These are phyloP conservation scores for Dioszegia crocea DNA, from an alignment of 768 basidiomycete species.

Conservation along the genomic window DNA sequence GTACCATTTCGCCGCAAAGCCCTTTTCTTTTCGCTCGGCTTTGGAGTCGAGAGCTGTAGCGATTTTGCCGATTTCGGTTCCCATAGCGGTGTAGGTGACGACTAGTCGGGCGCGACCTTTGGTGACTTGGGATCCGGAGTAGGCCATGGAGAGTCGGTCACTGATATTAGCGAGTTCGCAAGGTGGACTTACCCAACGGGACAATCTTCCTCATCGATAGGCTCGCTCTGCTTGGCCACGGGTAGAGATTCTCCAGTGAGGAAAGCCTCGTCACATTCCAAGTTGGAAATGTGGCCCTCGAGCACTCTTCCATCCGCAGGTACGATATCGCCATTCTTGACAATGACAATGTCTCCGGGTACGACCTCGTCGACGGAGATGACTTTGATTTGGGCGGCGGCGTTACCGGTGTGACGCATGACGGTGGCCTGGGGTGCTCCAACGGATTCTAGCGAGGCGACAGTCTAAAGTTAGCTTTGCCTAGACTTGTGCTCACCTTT, in stretches of 20 bases:
- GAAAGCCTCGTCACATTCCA: constrained; percentile 57
- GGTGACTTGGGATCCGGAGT: constrained; percentile 52
- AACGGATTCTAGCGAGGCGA: constrained; percentile 51
- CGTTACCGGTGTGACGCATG: constrained; percentile 30
- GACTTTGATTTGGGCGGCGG: constrained; percentile 16
- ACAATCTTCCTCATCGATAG: constrained; percentile 41
- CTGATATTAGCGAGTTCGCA: not conserved
- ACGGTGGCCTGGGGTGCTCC: constrained; percentile 51
- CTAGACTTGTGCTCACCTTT: constrained; percentile 29
- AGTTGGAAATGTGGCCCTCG: constrained; percentile 51
- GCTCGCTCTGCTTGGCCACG: constrained; percentile 52
- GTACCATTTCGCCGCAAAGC: constrained; percentile 55
- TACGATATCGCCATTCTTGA: constrained; percentile 52
- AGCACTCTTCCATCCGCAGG: constrained; percentile 54
- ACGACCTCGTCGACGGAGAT: constrained; percentile 47
- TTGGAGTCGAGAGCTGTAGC: constrained; percentile 50
- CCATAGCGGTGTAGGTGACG: constrained; percentile 57
- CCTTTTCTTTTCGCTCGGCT: constrained; percentile 38
- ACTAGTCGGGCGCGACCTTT: constrained; percentile 58
- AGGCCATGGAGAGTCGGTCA: constrained; percentile 47
- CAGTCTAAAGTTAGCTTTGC: constrained; percentile 28
- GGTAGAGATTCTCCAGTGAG: constrained; percentile 59
- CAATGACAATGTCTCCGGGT: constrained; percentile 53
- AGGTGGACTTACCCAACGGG: constrained; percentile 34
- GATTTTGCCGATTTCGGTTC: constrained; percentile 55